These are phyloP conservation scores for Crassisporium funariophilum DNA, from an alignment of 768 basidiomycete species.

Conservation along the genomic window DNA sequence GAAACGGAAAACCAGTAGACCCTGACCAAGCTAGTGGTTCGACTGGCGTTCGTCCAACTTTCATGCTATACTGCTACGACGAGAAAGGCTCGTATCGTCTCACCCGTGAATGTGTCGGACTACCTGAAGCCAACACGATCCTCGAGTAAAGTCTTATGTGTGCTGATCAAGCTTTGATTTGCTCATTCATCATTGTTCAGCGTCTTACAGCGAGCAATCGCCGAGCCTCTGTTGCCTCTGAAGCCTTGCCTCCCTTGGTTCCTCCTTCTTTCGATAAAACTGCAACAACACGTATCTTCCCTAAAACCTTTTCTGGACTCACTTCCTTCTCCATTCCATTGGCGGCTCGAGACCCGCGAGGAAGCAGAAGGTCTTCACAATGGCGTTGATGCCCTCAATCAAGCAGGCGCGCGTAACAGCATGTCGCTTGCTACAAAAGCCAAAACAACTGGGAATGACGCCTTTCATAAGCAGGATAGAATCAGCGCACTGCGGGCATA, in stretches of 20 bases:
- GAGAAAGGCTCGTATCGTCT: conserved; percentile 26
- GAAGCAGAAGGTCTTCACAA: conserved; percentile 31
- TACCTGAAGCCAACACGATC: conserved; percentile 31
- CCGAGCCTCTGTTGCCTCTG: conserved; percentile 29
- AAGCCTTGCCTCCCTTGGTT: conserved; percentile 29
- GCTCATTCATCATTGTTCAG: conserved; percentile 20
- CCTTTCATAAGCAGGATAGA: conserved; percentile 29
- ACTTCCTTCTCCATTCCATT: conserved; percentile 37
- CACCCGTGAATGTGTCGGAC: conserved; percentile 20
- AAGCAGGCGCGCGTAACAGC: conserved; percentile 22
- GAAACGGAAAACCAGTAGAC: conserved; percentile 14
- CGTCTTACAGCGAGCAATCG: conserved; percentile 31
- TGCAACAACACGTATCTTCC: conserved; percentile 26
- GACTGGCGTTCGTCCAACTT: conserved; percentile 23
- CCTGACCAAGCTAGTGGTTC: conserved; percentile 14
- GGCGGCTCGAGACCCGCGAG: conserved; percentile 34
- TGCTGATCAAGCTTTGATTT: too few species aligned
- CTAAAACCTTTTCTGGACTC: conserved; percentile 40
- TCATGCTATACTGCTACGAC: conserved; percentile 32
- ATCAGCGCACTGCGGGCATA: conserved; percentile 30
- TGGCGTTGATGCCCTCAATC: conserved; percentile 30
- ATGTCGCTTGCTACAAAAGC: conserved; percentile 25
- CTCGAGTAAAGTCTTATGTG: conserved; percentile 30
- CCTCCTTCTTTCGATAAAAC: conserved; percentile 30
- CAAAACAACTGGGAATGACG: conserved; percentile 27